These are phyloP conservation scores for Neonectria coccinea DNA, from an alignment of 2,329 filamentous ascomycete species.

Conservation along the genomic window DNA sequence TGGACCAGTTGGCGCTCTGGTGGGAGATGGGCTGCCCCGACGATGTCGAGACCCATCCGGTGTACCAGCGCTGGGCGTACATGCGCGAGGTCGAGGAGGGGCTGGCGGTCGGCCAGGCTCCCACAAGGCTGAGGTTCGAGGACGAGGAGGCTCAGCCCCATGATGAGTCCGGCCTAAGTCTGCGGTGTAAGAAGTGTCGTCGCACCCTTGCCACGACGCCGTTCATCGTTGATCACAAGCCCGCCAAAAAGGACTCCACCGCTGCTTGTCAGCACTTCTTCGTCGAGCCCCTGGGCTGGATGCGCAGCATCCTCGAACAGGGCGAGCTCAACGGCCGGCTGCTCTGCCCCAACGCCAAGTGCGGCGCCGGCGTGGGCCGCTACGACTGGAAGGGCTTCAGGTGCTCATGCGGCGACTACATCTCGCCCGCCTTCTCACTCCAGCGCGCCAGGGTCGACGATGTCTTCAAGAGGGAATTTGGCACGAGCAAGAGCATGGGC, in stretches of 20 bases:
- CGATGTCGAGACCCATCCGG: constrained; percentile 72
- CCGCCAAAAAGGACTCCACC: constrained; percentile 35
- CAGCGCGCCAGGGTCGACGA: constrained; percentile 87
- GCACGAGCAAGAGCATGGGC: constrained; percentile 51
- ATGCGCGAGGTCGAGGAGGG: constrained; percentile 66
- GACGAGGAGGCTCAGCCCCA: constrained; percentile 69
- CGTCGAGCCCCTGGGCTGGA: constrained; percentile 93
- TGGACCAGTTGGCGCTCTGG: constrained; percentile 88
- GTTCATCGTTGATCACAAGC: constrained; percentile 75
- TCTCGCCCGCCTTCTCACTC: constrained; percentile 90
- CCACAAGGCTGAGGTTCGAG: constrained; percentile 85
- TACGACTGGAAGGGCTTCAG: constrained; percentile 97
- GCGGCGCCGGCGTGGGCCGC: constrained; percentile 85
- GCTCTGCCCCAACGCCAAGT: constrained; percentile 82
- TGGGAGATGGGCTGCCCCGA: constrained; percentile 86
- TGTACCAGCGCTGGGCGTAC: constrained; percentile 81
- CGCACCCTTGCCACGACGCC: constrained; percentile 65
- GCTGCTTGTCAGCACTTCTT: constrained; percentile 87
- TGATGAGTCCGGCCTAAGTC: constrained; percentile 48
- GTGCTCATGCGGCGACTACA: constrained; percentile 91
- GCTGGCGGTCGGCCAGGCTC: constrained; percentile 80
- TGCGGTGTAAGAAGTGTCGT: constrained; percentile 94
- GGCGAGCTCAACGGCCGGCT: constrained; percentile 87
- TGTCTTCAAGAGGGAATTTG: constrained; percentile 43
- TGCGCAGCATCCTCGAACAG: constrained; percentile 84